A percentile compares a stretch with the other conserved stretches of the same genome.
Evolutionary conservation across 495 filamentous ascomycete species (phyloP).

Genomic region (Terfezia claveryi): DNA sequence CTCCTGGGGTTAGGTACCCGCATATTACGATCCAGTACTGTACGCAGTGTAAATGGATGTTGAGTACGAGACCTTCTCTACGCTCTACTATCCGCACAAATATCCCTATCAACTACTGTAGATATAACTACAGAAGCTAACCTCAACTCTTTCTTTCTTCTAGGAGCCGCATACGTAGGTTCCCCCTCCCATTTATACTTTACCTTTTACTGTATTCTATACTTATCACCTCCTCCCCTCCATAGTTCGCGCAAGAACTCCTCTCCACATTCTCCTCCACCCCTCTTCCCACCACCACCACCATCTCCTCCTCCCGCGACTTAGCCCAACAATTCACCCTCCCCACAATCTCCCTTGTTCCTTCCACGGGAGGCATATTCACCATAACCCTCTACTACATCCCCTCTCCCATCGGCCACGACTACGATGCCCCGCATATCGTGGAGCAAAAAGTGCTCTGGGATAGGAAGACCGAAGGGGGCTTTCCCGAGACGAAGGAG

Average conservation of each 20-base stretch:
- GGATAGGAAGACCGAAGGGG: constrained; percentile 74
- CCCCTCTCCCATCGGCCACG: background rate
- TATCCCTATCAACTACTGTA: too few relatives aligned
- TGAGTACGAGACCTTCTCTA: constrained; percentile 25
- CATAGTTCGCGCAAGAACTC: constrained; percentile 75
- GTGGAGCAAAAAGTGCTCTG: constrained; percentile 24
- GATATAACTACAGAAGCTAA: background rate
- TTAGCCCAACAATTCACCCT: constrained; percentile 24
- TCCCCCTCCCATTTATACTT: background rate
- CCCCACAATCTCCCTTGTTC: constrained; percentile 78
- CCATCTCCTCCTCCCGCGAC: background rate
- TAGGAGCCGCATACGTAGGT: constrained; percentile 18
- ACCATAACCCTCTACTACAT: constrained; percentile 35
- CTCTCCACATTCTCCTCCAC: constrained; percentile 73
- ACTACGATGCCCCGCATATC: background rate
- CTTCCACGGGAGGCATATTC: constrained; percentile 68
- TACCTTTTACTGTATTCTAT: constrained; percentile 19
- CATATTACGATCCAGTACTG: constrained; percentile 59
- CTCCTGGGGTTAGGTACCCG: constrained; percentile 20
- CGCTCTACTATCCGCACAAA: too few relatives aligned
- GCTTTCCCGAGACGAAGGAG: constrained; percentile 59
- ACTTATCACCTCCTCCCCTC: background rate
- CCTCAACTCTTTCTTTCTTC: background rate
- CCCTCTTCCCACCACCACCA: background rate
- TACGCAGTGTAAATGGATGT: constrained; percentile 80